Evolutionary conservation across 2,329 filamentous ascomycete species (phyloP).

Genomic region (Colletotrichum tofieldiae): DNA sequence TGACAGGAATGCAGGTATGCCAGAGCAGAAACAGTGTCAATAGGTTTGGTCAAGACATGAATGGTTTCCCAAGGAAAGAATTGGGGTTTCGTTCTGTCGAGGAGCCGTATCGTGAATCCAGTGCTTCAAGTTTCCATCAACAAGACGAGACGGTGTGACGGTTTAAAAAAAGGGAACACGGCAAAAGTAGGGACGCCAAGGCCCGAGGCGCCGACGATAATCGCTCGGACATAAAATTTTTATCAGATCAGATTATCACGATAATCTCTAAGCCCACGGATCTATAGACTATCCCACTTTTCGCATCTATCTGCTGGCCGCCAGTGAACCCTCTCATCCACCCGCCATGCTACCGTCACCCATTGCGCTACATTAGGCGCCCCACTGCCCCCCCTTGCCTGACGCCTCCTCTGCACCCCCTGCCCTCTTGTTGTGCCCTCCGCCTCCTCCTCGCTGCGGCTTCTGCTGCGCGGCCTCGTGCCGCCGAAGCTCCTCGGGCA

Average conservation of each 20-base stretch:
- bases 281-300: constrained; percentile 21
- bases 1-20: neutral
- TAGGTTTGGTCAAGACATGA: neutral
- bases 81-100: neutral
- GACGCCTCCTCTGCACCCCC: constrained; percentile 37
- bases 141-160: neutral
- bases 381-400: constrained; percentile 39
- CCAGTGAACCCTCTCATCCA: constrained; percentile 27
- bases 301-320: constrained; percentile 16
- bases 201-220: constrained; percentile 34
- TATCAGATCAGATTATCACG: constrained; percentile 42
- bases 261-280: constrained; percentile 33
- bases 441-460: constrained; percentile 55
- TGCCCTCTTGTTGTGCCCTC: constrained; percentile 45
- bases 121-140: neutral
- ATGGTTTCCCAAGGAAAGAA: neutral
- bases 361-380: constrained; percentile 36
- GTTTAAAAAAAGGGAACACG: neutral
- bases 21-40: neutral
- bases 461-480: constrained; percentile 95
- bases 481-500: constrained; percentile 91
- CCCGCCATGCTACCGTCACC: constrained; percentile 34
- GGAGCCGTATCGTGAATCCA: too few relatives aligned
- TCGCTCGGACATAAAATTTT: constrained; percentile 37
- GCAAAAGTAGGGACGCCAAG: constrained; percentile 15